Evolutionary conservation across 2,329 filamentous ascomycete genomes (phyloP).

Genomic region (Trichoderma afroharzianum): DNA sequence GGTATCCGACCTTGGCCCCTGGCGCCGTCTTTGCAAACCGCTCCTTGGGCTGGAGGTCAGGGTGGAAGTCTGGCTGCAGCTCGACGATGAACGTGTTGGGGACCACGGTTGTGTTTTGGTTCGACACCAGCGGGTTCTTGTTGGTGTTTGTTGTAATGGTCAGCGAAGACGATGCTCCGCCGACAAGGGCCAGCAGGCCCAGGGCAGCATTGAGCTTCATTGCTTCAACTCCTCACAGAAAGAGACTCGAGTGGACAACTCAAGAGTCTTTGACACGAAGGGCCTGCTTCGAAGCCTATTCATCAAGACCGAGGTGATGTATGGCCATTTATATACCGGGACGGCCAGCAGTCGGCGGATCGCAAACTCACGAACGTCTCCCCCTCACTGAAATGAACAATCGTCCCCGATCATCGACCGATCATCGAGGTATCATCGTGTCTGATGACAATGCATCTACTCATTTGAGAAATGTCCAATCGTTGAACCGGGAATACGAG

Average conservation of each 20-base stretch:
- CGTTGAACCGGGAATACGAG: background rate
- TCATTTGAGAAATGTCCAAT: background rate
- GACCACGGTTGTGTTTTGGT: background rate
- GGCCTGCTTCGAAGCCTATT: background rate
- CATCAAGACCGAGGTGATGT: background rate
- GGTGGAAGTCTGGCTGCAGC: conserved; percentile 16
- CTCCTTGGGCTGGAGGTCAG: background rate
- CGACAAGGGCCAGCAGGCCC: background rate
- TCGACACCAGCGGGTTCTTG: background rate
- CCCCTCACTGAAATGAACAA: background rate
- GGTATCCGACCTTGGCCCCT: background rate
- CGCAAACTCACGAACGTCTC: background rate
- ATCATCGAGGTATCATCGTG: background rate
- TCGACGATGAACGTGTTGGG: conserved; percentile 1
- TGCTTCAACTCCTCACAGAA: background rate
- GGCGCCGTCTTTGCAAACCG: background rate
- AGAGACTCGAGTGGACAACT: background rate
- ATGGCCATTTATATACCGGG: background rate
- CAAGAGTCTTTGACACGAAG: background rate
- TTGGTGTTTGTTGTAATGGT: background rate
- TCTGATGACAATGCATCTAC: background rate
- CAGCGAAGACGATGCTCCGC: background rate
- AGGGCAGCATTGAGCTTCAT: background rate
- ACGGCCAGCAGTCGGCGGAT: too few species aligned
- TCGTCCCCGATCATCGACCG: background rate